These are phyloP conservation scores for Liquidambar formosana DNA, from an alignment of 164 flowering plant genomes.

Conservation along the genomic window DNA sequence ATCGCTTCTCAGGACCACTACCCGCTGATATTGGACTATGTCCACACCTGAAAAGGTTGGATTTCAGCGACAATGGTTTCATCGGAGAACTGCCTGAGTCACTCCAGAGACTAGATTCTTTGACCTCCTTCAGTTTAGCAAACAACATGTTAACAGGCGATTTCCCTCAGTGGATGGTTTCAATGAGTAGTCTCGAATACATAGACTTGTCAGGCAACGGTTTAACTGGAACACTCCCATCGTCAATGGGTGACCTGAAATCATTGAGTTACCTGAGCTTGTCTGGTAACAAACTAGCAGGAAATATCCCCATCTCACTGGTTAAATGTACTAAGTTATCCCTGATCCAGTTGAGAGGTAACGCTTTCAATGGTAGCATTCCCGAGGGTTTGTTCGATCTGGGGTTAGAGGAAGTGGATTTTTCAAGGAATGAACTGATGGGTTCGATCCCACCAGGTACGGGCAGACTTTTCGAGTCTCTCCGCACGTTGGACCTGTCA, in stretches of 20 bases:
- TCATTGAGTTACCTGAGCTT: slow-evolving; percentile 49
- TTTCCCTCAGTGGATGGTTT: slow-evolving; percentile 70
- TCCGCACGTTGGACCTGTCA: slow-evolving; percentile 61
- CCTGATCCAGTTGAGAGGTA: slow-evolving; percentile 46
- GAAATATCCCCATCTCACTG: slow-evolving; percentile 57
- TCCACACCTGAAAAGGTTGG: slow-evolving; percentile 55
- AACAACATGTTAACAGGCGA: slow-evolving; percentile 53
- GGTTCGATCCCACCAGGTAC: slow-evolving; percentile 73
- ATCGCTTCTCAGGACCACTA: slow-evolving; percentile 63
- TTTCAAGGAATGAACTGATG: slow-evolving; percentile 51
- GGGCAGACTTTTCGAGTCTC: slow-evolving; percentile 47
- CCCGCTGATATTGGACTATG: slow-evolving; percentile 76
- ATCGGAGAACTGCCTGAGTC: slow-evolving; percentile 56
- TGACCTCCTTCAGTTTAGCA: slow-evolving; percentile 41
- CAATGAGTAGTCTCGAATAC: slow-evolving; percentile 46
- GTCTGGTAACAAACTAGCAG: slow-evolving; percentile 52
- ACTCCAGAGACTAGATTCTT: slow-evolving; percentile 40
- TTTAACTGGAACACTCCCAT: slow-evolving; percentile 59
- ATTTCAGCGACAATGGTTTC: slow-evolving; percentile 61
- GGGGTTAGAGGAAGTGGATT: slow-evolving; percentile 65
- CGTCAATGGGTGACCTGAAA: slow-evolving; percentile 54
- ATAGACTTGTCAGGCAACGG: slow-evolving; percentile 63
- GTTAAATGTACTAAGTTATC: slow-evolving; percentile 45
- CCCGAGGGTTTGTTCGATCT: slow-evolving; percentile 69
- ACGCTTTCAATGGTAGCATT: slow-evolving; percentile 65